Base-by-base conservation (phyloP, 768 basidiomycete genomes). In the Pleurotus giganteus region DNA sequence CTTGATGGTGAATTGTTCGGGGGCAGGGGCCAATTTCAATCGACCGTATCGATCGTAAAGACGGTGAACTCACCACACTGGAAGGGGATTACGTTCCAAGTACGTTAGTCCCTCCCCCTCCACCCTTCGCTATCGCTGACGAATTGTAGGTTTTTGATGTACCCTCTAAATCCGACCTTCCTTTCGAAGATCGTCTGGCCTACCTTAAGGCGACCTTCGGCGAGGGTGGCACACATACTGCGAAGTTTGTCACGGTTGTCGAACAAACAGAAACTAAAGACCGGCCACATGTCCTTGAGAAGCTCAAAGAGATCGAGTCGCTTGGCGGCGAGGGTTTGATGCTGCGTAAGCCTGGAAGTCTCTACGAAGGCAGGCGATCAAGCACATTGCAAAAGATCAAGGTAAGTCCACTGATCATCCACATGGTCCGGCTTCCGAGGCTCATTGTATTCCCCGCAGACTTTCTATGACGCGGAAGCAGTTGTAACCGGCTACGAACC, bases 401-500 rank as follows among this genome's bases (percentile, higher is more conserved):
- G 65, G 76, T 74, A 19, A n/a, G 60, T 51, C 8, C 49, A 13
- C 28, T 44, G 27, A 27, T 28, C 11, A 43, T n/a, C 36, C 17
- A 23, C 8, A 7, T 17, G 13, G 39, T 7, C 39, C 29, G 27
- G 23, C 21, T 26, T n/a, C 23, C 37, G 26, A 9, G 11, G 29
- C 36, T 57, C 23, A 55, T 42, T 4, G 6, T 37, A 42, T 19
- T 39, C 9, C 37, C 3, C n/a, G n/a, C 47, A 78, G 76, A 79
- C 80, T 3, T 85, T 84, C 64, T 81, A 80, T 60, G 82, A 85
- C 58, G 82, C 80, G 1, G 83, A 85, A 61, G 83, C 82, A 12
- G 58, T 78, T 29, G 81, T 85, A 5, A 80, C 73, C 2, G 87
- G 86, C 1, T 81, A 88, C 60, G 71, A 68, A 4, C 71, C 79